Conservation (phyloP, 352 stramenopile genomes). For the Phytophthora cryptogea region DNA sequence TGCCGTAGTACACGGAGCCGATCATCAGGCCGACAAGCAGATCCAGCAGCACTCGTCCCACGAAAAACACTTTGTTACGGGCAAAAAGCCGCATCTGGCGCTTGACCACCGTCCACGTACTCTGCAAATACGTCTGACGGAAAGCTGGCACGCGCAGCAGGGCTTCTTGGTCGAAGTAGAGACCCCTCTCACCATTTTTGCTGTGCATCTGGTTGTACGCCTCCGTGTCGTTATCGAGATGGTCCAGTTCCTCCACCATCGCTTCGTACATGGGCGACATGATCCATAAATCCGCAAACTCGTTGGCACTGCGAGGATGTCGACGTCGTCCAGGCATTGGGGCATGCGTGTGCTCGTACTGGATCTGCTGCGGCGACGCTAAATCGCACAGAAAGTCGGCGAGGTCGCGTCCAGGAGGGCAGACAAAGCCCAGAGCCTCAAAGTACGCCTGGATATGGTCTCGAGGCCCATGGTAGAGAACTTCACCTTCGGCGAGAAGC, state of each 20-base stretch:
- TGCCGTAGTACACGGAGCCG: constrained; percentile 43
- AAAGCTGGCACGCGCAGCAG: constrained; percentile 46
- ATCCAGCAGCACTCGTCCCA: constrained; percentile 38
- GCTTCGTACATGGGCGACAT: constrained; percentile 48
- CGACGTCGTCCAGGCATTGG: constrained; percentile 35
- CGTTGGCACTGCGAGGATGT: constrained; percentile 36
- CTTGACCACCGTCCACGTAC: constrained; percentile 42
- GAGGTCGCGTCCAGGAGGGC: constrained; percentile 43
- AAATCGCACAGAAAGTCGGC: constrained; percentile 59
- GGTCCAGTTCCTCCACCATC: constrained; percentile 42
- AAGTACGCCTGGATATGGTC: constrained; percentile 80
- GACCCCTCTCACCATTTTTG: constrained; percentile 28
- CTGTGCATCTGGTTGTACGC: constrained; percentile 19
- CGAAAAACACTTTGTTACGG: constrained; percentile 45
- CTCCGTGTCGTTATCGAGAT: constrained; percentile 33
- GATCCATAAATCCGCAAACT: constrained; percentile 50
- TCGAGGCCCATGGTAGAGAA: constrained; percentile 88
- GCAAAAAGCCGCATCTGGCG: constrained; percentile 42
- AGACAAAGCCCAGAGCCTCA: constrained; percentile 62
- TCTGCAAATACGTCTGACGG: constrained; percentile 37
- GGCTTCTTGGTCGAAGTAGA: constrained; percentile 41
- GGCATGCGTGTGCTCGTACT: constrained; percentile 35
- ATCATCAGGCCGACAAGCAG: constrained; percentile 48
- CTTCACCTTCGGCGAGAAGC: constrained; percentile 83
- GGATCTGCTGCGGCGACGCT: constrained; percentile 42